Conservation (phyloP, 129 eudicot genomes). For the Centella asiatica region DNA sequence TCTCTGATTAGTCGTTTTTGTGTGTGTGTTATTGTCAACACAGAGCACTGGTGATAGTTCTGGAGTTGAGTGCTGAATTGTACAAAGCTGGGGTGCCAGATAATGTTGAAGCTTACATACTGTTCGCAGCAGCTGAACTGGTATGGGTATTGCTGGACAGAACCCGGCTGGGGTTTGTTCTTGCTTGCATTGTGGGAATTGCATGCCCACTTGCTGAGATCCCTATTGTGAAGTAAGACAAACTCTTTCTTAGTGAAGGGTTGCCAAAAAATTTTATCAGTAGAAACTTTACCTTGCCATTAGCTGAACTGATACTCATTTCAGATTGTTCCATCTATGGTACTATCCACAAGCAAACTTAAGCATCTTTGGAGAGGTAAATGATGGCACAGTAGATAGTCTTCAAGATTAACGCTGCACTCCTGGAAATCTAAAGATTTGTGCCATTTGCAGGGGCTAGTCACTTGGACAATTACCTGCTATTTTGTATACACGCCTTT, state of each 20-base stretch:
- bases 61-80: conserved; percentile 62
- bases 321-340: conserved; percentile 60
- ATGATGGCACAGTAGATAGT: neutral
- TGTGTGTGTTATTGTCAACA: neutral
- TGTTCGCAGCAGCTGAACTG: conserved; percentile 58
- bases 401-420: neutral
- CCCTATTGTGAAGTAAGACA: conserved; percentile 62
- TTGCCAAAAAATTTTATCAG: too few relatives aligned
- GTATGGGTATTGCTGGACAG: conserved; percentile 48
- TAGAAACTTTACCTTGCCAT: neutral
- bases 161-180: conserved; percentile 45
- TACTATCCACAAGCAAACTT: conserved; percentile 77
- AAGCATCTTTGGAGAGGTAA: conserved; percentile 66
- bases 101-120: conserved; percentile 55
- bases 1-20: too few relatives aligned
- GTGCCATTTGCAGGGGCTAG: conserved; percentile 42
- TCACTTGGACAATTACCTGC: conserved; percentile 81
- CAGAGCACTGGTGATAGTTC: conserved; percentile 61
- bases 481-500: conserved; percentile 72
- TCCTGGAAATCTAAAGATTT: neutral
- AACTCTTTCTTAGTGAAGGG: neutral
- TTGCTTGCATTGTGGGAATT: conserved; percentile 59
- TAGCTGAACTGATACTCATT: neutral
- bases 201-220: conserved; percentile 83
- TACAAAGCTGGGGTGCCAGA: conserved; percentile 73